These are phyloP conservation scores for Fallopia convolvulus DNA, from an alignment of 148 eudicot species.

Conservation along the genomic window DNA sequence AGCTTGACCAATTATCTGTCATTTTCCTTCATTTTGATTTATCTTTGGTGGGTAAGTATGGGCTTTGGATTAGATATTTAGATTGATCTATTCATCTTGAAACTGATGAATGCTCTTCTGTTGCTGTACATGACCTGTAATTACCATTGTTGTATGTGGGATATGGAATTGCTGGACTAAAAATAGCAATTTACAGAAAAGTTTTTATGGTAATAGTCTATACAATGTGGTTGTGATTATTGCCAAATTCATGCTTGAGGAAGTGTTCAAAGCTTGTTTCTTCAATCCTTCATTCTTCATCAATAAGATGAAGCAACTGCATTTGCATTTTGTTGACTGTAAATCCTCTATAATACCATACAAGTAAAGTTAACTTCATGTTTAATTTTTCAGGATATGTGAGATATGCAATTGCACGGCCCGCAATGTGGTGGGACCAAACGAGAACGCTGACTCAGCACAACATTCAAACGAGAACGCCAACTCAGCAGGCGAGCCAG, in stretches of 20 bases:
- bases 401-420: conserved; percentile 58
- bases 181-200: too few species aligned
- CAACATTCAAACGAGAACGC: conserved; percentile 27
- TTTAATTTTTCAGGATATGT: conserved; percentile 16
- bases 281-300: neutral
- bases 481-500: conserved; percentile 22
- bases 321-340: neutral
- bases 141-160: conserved; percentile 14
- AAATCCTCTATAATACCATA: neutral
- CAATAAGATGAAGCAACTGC: too few species aligned
- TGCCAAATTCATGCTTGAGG: neutral
- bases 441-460: conserved; percentile 21
- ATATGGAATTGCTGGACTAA: too few species aligned
- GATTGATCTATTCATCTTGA: neutral
- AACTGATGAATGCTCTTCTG: neutral
- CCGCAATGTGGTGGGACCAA: conserved; percentile 34
- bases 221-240: neutral
- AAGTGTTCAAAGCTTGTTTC: neutral
- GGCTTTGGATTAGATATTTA: neutral
- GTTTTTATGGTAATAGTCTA: neutral
- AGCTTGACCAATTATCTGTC: conserved; percentile 8
- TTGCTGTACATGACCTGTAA: neutral
- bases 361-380: neutral
- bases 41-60: neutral
- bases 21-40: conserved; percentile 1